A percentile compares a stretch with the other conserved stretches of the same genome.
Conservation (phyloP, 73 alveolate genomes). For the Stentor roeselii region DNA sequence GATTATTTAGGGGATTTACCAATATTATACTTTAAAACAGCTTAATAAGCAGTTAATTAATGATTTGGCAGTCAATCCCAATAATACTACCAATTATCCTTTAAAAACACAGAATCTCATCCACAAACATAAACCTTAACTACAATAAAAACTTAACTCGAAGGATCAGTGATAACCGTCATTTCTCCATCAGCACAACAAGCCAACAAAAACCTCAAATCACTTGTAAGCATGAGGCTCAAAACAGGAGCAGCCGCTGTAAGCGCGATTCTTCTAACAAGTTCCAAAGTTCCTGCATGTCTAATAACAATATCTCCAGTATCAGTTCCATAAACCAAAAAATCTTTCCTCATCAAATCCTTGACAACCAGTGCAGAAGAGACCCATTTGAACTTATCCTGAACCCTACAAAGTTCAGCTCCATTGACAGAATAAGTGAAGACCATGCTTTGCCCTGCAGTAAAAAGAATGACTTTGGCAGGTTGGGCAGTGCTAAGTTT, state of each 20-base stretch:
- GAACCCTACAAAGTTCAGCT: conserved; percentile 41
- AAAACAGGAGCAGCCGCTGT: conserved; percentile 63
- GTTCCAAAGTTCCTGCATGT: conserved; percentile 24
- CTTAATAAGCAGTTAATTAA: neutral
- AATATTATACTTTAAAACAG: neutral
- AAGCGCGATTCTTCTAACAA: conserved; percentile 43
- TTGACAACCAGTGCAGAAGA: conserved; percentile 52
- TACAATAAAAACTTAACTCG: neutral
- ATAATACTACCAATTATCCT: neutral
- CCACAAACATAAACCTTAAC: neutral
- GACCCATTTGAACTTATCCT: conserved; percentile 53
- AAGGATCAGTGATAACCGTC: conserved; percentile 75
- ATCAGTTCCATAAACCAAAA: conserved; percentile 77
- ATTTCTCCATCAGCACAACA: conserved; percentile 86
- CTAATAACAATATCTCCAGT: conserved; percentile 74
- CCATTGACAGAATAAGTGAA: conserved; percentile 68
- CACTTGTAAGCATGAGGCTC: conserved; percentile 49
- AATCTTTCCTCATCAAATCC: conserved; percentile 52
- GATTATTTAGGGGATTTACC: neutral
- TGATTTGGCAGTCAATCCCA: neutral
- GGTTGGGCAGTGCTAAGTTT: conserved; percentile 57
- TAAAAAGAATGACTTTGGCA: conserved; percentile 58
- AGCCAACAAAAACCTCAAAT: conserved; percentile 63
- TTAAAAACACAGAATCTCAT: neutral
- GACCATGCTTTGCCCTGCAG: conserved; percentile 51